Base-by-base conservation (phyloP, 805 yeast genomes). In the Candida sanyiensis region DNA sequence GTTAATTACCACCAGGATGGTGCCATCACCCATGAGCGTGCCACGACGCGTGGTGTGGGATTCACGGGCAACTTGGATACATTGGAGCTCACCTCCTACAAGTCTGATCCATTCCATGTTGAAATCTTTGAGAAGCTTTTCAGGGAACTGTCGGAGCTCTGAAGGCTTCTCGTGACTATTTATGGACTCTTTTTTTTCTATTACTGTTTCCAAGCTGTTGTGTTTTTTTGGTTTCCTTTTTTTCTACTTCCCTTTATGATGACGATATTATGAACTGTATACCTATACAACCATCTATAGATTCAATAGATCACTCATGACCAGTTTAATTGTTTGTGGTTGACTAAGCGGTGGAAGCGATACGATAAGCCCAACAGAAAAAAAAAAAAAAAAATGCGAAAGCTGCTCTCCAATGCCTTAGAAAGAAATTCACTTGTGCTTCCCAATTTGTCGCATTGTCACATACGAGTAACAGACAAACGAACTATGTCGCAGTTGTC, bases 21-120 rank as follows among this genome's bases (percentile, higher is more conserved):
- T 19, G 25, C 18, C 17, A 17, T 28, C 13, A 28, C 23, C n/a
- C 24, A 31, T 16, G 28, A 37, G 20, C 26, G 11, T 21, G 12
- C 28, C 20, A 13, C 17, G 8, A 8, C 27, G 7, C 15, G 29
- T 13, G 33, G 22, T 9, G 7, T 13, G 12, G n/a, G 11, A 5
- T 17, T 16, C 17, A 22, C 26, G 6, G 43, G 36, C 10, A 31
- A 40, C 10, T 31, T 51, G 12, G 55, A 52, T 28, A 32, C 30
- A 7, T 34, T 47, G 4, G 43, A 46, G 7, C 38, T 47, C 18
- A 25, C 22, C 7, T 33, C 28, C 6, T 43, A 45, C 20, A 34
- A 34, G 12, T 35, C 36, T 31, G 52, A 53, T 37, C 51, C 51
- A n/a, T 54, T 53, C 49, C 59, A 54, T 37, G 56, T 54, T 13